A percentile compares a stretch with the other conserved stretches of the same genome.
phyloP scores from a whole-genome alignment of 2,329 filamentous ascomycete species.

The Fusarium sp. region DNA sequence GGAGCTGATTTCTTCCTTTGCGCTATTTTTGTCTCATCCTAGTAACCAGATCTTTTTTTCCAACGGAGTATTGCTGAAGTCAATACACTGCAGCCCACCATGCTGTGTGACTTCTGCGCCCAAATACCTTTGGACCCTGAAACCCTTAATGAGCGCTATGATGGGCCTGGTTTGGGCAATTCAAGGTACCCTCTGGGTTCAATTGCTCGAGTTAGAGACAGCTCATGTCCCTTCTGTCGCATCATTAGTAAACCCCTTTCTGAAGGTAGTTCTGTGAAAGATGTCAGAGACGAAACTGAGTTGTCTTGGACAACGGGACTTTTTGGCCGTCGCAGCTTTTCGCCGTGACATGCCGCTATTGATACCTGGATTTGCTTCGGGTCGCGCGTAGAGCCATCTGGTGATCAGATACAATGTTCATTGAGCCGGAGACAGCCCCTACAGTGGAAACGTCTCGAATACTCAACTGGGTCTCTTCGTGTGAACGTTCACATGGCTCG shows the following conservation, averaged over 20 bases:
- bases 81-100: not conserved
- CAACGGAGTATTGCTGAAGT: not conserved
- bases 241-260: not conserved
- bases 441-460: not conserved
- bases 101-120: not conserved
- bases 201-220: not conserved
- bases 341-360: rapidly evolving
- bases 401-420: no score
- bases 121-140: not conserved
- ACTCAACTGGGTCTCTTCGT: not conserved
- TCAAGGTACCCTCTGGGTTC: not conserved
- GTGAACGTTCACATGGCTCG: not conserved
- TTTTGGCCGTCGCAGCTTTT: no score
- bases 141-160: not conserved
- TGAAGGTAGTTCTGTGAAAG: not conserved
- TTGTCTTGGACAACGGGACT: rapidly evolving
- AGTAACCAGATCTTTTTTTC: not conserved
- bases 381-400: no score
- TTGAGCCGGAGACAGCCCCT: no score
- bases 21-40: not conserved
- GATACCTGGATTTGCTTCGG: no score
- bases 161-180: no score
- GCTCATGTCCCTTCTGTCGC: not conserved
- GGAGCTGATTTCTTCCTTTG: not conserved
- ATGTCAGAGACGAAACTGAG: rapidly evolving